Evolutionary conservation across 2,329 filamentous ascomycete genomes (phyloP).

Genomic region (Pseudogymnoascus sp.): DNA sequence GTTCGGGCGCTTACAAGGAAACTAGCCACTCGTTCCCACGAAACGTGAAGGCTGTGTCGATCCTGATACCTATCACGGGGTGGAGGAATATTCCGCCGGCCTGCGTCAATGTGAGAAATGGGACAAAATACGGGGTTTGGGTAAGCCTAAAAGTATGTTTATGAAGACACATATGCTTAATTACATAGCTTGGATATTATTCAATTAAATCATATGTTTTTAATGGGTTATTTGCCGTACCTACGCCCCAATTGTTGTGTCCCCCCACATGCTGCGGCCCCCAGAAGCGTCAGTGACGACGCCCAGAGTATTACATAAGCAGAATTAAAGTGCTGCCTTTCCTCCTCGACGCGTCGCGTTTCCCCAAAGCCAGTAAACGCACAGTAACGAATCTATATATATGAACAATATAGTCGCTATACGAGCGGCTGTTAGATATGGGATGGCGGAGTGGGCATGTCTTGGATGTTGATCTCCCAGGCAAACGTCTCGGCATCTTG

Average conservation of each 20-base stretch:
- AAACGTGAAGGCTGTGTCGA: conserved; percentile 1
- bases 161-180: background rate
- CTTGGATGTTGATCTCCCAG: background rate
- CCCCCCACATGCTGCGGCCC: background rate
- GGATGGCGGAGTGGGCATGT: background rate
- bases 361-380: background rate
- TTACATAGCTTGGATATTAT: background rate
- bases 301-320: background rate
- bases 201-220: background rate
- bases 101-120: background rate
- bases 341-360: background rate
- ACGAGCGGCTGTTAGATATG: background rate
- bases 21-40: background rate
- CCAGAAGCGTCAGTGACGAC: background rate
- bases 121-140: background rate
- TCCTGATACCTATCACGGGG: background rate
- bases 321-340: background rate
- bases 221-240: background rate
- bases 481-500: background rate
- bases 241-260: background rate
- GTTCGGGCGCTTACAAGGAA: background rate
- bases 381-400: background rate
- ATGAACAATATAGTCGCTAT: background rate
- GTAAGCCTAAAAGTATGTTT: background rate
- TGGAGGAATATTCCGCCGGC: background rate